Evolutionary conservation across 2,329 filamentous ascomycete species (phyloP), one percentile per base, ranked within the genome.

Genomic region (Tolypocladium capitatum): DNA sequence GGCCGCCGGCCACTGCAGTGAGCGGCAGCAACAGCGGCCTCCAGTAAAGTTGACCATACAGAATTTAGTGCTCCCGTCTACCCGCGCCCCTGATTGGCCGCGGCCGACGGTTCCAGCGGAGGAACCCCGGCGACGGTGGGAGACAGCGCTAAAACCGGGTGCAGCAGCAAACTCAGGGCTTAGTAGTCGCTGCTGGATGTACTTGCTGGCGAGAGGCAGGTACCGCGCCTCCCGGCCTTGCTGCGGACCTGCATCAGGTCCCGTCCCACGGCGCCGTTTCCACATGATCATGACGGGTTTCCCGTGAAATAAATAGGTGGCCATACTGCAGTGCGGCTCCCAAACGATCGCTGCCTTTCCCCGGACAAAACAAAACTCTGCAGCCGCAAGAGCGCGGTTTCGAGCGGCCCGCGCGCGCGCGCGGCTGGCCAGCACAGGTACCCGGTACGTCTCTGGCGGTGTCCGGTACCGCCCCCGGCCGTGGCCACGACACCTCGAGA

Each of bases 401-500:
- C 31, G 13, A 6, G 31, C 5, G 13, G 7, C 31, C 33, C 6
- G 33, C 16, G 4, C 7, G 14, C 0, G 33, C 21, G 21, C 18
- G 42, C 42, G 4, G 30, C 18, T 35, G 21, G 41, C 33, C 43
- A 27, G 33, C 13, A 11, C 24, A 36, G 30, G 47, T 49, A 46
- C 36, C 43, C 18, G 43, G 20, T 46, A 45, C 35, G 35, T 48
- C 43, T 34, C 3, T 3, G 16, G 28, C 8, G 34, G 16, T 24
- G 21, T 28, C 34, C 13, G 45, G 32, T 35, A 43, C 21, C 33
- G 28, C 46, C 31, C 31, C 33, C 33, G 30, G 45, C n/a, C 24
- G 40, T 21, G 61, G 63, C 63, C 62, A 65, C 62, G 62, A 65
- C 63, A 64, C 58, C 61, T 63, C 54, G 57, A 64, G 59, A 64